Base-by-base conservation (phyloP, 2,329 filamentous ascomycete species). In the Epichloe baconii region DNA sequence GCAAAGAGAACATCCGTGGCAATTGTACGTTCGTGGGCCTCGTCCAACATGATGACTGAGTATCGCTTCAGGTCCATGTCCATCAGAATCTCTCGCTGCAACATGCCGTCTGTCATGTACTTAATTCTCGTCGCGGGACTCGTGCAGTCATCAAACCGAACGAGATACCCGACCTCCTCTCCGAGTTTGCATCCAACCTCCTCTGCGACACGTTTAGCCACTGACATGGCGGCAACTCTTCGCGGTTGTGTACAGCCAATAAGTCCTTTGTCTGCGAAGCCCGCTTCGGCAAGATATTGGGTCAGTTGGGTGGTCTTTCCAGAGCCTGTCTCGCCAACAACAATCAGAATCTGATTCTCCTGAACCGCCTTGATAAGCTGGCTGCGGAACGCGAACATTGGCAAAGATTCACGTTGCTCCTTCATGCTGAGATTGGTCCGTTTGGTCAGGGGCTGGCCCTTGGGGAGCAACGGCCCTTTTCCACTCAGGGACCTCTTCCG, bases 61-160 rank as follows among this genome's bases (percentile, higher is more conserved):
- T 98, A 98, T 57, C 86, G 82, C 62, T 79, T 86, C 57, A 98
- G 71, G 60, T 95, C 86, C 0, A 90, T 86, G 64, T 98, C 93
- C 58, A 96, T 78, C 48, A 98, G 76, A 64, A 96, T 89, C 70
- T 98, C 93, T 72, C 93, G 80, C 70, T 96, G 83, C 65, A 98
- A 79, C 87, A 97, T 97, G 68, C 93, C 93, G 62, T 98, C 93
- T 15, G 93, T 98, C 91, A 98, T 96, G 71, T 98, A 98, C 72
- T 98, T 98, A 73, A 98, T 95, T 63, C 84, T 88, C 1, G 93
- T 98, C 17, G 83, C 78, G 2, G 88, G 82, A 56, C 84, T 87
- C 0, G 91, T 96, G 64, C 84, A 86, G 69, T 98, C 93, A 63
- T 98, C 93, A 64, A 98, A 98, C 65, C 93, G 88, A 63, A 98